Evolutionary conservation across 2,329 filamentous ascomycete species (phyloP), one percentile per base, ranked within the genome.

Genomic region (Talaromyces atroroseus): DNA sequence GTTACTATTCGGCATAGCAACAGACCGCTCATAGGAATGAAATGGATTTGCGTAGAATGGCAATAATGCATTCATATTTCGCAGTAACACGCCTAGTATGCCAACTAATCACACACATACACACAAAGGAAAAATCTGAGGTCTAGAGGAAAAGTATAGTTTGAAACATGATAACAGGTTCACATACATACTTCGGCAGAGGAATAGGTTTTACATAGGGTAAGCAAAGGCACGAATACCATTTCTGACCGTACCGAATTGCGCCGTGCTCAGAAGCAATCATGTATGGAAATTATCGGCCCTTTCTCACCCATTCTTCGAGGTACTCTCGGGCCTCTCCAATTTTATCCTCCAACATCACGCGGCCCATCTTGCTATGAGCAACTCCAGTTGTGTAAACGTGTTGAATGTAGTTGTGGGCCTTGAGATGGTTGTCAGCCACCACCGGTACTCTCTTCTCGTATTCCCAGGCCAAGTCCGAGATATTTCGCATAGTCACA

Each of bases 251-350:
- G 24, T 49, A 54, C 52, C 47, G 21, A 54, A 54, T 44, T n/a
- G 36, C 23, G 50, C 46, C 26, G 46, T 42, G 49, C 20, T 53
- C 20, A 47, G 38, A 24, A 49, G 45, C 14, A 42, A 47, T 34
- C 42, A 47, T 36, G 47, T 34, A 52, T 26, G 26, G 24, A 21
- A 16, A 46, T 77, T 82, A 92, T 81, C 88, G 89, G 57, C 90
- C 92, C 81, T 95, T 92, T 79, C 84, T 90, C 54, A 97, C 89
- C 90, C 92, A 94, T 60, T 84, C 85, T 79, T 96, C 91, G 58
- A 96, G 77, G 50, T 82, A 81, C 74, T 92, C 87, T 65, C 91
- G 82, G 57, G 84, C 87, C 54, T 86, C 82, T 59, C 81, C 82
- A 54, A 96, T 87, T 78, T 89, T 92, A 60, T 90, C 87, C 69